Conservation (phyloP, 306 rosid genomes). For the Lotus japonicus region DNA sequence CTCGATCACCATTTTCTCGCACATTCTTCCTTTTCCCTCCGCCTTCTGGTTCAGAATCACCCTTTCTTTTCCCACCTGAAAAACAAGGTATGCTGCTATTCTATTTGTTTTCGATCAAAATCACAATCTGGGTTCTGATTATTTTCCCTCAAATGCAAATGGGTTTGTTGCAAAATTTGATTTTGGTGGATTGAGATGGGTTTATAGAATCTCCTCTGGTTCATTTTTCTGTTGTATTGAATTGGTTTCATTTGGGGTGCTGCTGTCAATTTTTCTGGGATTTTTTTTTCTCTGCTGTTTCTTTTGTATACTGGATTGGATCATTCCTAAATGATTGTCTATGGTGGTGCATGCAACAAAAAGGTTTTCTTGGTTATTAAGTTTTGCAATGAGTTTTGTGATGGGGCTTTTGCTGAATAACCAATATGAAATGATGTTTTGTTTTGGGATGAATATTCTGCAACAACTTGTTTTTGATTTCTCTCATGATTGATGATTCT, state of each 20-base stretch:
- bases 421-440: constrained; percentile 2
- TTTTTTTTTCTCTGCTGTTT: background rate
- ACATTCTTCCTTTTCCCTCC: constrained; percentile 7
- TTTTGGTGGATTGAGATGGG: constrained; percentile 26
- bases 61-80: background rate
- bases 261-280: background rate
- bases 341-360: background rate
- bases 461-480: constrained; percentile 12
- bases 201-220: constrained; percentile 19
- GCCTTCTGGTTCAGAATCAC: constrained; percentile 20
- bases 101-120: background rate
- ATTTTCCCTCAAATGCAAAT: constrained; percentile 17
- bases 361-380: constrained; percentile 13
- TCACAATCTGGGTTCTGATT: constrained; percentile 28
- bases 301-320: background rate
- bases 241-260: constrained; percentile 23
- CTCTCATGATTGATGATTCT: background rate
- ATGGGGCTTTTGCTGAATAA: constrained; percentile 14
- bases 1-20: background rate
- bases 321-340: constrained; percentile 1
- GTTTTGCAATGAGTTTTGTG: constrained; percentile 24
- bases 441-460: constrained; percentile 16
- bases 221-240: constrained; percentile 21
- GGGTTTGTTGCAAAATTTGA: constrained; percentile 33
- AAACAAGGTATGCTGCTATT: constrained; percentile 21